Percentiles rank a stretch among this genome's conserved stretches.
phyloP scores from a whole-genome alignment of 106 monocot genomes.

The Phalaenopsis aphrodite region DNA sequence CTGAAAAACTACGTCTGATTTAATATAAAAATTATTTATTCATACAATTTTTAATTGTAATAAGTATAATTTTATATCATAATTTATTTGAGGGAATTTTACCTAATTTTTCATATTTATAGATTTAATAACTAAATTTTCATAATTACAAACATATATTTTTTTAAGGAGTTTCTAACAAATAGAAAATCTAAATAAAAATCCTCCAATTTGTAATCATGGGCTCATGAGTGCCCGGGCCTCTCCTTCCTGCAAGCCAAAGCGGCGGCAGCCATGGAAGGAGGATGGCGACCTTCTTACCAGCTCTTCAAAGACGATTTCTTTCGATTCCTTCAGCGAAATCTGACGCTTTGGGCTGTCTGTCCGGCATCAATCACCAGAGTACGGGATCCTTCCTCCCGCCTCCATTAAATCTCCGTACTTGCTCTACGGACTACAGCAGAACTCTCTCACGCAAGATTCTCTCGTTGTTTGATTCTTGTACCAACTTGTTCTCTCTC shows the following conservation, averaged over 20 bases:
- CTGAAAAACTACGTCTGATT: too few relatives aligned
- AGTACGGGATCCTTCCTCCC: not conserved
- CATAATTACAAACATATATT: too few relatives aligned
- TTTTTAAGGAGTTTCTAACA: too few relatives aligned
- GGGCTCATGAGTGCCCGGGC: too few relatives aligned
- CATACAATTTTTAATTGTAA: too few relatives aligned
- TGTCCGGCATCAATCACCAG: not conserved
- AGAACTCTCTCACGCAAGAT: not conserved
- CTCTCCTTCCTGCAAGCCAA: not conserved
- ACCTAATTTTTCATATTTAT: too few relatives aligned
- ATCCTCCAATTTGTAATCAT: too few relatives aligned
- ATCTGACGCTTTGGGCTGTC: not conserved
- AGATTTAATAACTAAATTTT: too few relatives aligned
- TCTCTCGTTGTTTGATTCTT: conserved; percentile 5
- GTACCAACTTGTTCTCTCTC: not conserved
- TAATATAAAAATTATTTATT: too few relatives aligned
- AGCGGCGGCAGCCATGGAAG: not conserved
- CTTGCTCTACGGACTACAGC: not conserved
- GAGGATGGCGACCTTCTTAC: not conserved
- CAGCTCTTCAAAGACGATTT: not conserved
- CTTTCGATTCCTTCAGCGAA: not conserved
- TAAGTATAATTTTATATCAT: too few relatives aligned
- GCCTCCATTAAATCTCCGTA: not conserved
- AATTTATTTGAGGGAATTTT: too few relatives aligned
- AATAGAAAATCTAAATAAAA: too few relatives aligned